A percentile compares a stretch with the other conserved stretches of the same genome.
Conservation (phyloP, 2,329 filamentous ascomycete species). For the Thelonectria discophora region DNA sequence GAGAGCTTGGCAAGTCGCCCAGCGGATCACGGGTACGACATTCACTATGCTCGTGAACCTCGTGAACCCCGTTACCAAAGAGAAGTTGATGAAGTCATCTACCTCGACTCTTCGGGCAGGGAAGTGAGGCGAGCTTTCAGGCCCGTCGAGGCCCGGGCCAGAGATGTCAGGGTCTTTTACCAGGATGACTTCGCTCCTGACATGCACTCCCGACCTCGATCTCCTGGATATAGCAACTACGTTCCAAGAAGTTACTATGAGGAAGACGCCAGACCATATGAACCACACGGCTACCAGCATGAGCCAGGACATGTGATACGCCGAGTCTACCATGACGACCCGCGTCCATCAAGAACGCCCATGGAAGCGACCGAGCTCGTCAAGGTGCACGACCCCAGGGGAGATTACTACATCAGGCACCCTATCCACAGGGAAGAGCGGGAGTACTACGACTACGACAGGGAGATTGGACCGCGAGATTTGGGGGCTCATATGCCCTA, state of each 20-base stretch:
- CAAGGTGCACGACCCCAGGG: conserved; percentile 54
- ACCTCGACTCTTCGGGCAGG: conserved; percentile 38
- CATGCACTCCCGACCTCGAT: conserved; percentile 1
- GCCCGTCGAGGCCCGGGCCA: conserved; percentile 30
- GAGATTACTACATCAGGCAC: conserved; percentile 57
- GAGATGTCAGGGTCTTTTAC: conserved; percentile 18
- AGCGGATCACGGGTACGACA: conserved; percentile 7
- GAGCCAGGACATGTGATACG: conserved; percentile 15
- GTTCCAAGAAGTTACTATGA: conserved; percentile 22
- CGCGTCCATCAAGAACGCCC: conserved; percentile 17
- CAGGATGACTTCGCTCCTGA: conserved; percentile 16
- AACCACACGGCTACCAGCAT: conserved; percentile 17
- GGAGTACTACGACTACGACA: conserved; percentile 40
- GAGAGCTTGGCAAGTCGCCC: not conserved
- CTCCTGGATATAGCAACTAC: conserved; percentile 26
- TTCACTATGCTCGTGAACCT: conserved; percentile 8
- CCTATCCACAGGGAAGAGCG: conserved; percentile 47
- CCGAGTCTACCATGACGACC: conserved; percentile 25
- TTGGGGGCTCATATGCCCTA: conserved; percentile 22
- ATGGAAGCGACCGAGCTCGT: conserved; percentile 56
- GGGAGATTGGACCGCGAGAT: conserved; percentile 25
- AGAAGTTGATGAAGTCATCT: conserved; percentile 38
- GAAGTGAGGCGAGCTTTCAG: conserved; percentile 36
- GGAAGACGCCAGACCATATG: conserved; percentile 20
- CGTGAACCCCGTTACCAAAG: conserved; percentile 17